Percentiles rank a stretch among this genome's conserved stretches.
Conservation (phyloP, 2,329 filamentous ascomycete genomes). For the Penicillium thymicola region DNA sequence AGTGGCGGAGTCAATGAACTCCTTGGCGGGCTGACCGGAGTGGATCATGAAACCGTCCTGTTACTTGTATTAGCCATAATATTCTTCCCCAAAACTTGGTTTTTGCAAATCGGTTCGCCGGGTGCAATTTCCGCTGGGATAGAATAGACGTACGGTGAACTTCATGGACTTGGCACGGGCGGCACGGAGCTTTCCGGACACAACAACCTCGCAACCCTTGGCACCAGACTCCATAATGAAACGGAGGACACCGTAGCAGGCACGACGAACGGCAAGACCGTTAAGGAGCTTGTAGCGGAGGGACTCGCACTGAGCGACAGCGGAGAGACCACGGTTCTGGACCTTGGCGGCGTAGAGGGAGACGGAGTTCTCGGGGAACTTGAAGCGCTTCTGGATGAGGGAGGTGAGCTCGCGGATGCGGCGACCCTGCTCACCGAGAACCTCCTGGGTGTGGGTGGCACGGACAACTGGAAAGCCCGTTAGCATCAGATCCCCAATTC, state of each 20-base stretch:
- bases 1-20: slow-evolving; percentile 98
- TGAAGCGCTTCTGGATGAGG: slow-evolving; percentile 99
- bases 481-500: slow-evolving; percentile 25
- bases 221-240: slow-evolving; percentile 99
- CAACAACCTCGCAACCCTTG: slow-evolving; percentile 99
- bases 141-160: slow-evolving; percentile 74
- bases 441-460: slow-evolving; percentile 99
- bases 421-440: slow-evolving; percentile 98
- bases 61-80: slow-evolving; percentile 11
- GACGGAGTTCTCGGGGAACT: slow-evolving; percentile 99
- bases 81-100: neutral
- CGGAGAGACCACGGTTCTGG: slow-evolving; percentile 99
- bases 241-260: slow-evolving; percentile 99
- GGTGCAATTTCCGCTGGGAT: neutral
- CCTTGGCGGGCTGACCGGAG: slow-evolving; percentile 98
- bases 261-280: slow-evolving; percentile 95
- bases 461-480: slow-evolving; percentile 69
- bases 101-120: neutral
- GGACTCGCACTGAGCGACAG: slow-evolving; percentile 99
- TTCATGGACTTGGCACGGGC: slow-evolving; percentile 99
- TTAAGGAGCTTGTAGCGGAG: slow-evolving; percentile 99
- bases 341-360: slow-evolving; percentile 99
- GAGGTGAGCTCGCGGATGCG: slow-evolving; percentile 99
- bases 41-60: slow-evolving; percentile 99
- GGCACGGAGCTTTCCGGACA: slow-evolving; percentile 97